Base-by-base conservation (phyloP, 257 asterid species). In the Ballota nigra region DNA sequence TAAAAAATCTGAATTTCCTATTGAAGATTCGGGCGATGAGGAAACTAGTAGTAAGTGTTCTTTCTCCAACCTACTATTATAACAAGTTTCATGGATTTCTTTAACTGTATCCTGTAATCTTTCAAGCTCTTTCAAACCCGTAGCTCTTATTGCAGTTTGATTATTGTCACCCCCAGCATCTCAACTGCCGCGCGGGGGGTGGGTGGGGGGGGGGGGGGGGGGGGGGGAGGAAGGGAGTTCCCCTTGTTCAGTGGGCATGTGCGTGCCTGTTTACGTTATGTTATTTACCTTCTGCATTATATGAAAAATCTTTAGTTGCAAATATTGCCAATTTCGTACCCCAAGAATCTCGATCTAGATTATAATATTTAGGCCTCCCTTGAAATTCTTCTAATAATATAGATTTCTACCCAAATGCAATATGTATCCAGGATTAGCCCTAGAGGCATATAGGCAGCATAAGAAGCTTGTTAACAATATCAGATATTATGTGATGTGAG, bases 21-120 rank as follows among this genome's bases (percentile, higher is more conserved):
- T 72, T 74, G 95, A 89, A 66, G 98, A 88, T 64, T 66, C 83
- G 3, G 90, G 83, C 77, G 97, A 86, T 36, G 53, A 66, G 72
- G 96, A 88, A 68, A 83, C 84, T 74, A 82, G 86, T 63, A 84
- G 96, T 95, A 86, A 85, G 95, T 69, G 49, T 45, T 53, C 63
- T 70, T 55, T 65, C 22, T 10, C 40, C 38, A 53, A 73, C 61
- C 70, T 78, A 60, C 53, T 60, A 6, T 18, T 19, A 24, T 68
- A 63, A 63, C 29, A 12, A 19, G n/a, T 77, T 71, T 49, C 23
- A 65, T 51, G 20, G 55, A 65, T 59, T 68, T 66, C 12, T 73
- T 49, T 52, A 71, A 43, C 22, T 52, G 23, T 59, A 28, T 15
- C 63, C 19, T 28, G 40, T 15, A 15, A 28, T 59, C 41, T 59